phyloP scores from a whole-genome alignment of 257 asterid species.

The Solanum commersonii region DNA sequence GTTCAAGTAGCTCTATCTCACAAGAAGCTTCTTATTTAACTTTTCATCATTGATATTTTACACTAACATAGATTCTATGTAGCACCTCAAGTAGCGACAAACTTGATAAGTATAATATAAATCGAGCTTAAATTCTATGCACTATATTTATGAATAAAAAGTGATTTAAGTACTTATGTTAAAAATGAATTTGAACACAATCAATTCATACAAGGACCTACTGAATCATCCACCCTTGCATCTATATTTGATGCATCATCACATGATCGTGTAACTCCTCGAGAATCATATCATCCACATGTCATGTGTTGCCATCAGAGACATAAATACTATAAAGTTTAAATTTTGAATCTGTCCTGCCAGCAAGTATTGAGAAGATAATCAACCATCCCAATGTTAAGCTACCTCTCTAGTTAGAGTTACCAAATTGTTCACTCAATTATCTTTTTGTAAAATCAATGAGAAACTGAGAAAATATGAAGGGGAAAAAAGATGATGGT shows the following conservation, averaged over 20 bases:
- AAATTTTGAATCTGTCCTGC: neutral
- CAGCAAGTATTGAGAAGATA: too few species aligned
- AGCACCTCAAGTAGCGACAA: neutral
- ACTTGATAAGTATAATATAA: neutral
- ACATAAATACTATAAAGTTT: too few species aligned
- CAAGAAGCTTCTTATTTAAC: neutral
- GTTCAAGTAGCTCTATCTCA: neutral
- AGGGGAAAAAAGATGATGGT: constrained; percentile 29
- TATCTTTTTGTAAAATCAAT: neutral
- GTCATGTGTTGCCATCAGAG: too few species aligned
- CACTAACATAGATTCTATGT: neutral
- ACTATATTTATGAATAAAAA: too few species aligned
- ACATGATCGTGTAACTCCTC: rapidly evolving
- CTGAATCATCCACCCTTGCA: too few species aligned
- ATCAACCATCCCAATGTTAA: neutral
- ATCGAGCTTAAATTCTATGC: neutral
- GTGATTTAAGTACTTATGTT: too few species aligned
- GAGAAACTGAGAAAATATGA: neutral
- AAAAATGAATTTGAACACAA: too few species aligned
- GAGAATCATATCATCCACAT: too few species aligned
- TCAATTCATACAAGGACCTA: neutral
- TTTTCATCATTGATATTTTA: neutral
- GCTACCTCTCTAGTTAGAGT: neutral
- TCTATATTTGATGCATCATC: too few species aligned
- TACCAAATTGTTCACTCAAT: neutral